A percentile compares a stretch with the other conserved stretches of the same genome.
These are phyloP conservation scores for Paralagenidium karlingii DNA, from an alignment of 352 stramenopile genomes.

Conservation along the genomic window DNA sequence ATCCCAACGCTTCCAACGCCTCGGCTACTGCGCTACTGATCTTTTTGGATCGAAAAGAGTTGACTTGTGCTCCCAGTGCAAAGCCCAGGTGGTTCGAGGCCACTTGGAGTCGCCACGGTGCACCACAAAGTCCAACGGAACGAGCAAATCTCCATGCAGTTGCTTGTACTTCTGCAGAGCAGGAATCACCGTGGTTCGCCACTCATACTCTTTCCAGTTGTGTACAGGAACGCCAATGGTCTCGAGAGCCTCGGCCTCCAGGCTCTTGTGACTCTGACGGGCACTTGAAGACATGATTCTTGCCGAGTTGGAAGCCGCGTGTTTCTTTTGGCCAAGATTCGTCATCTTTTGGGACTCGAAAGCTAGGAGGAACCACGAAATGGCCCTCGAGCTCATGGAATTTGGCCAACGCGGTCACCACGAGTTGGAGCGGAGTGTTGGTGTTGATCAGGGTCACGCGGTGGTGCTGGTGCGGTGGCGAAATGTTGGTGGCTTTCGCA, in stretches of 20 bases:
- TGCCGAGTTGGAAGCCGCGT: slow-evolving; percentile 32
- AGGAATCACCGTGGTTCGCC: slow-evolving; percentile 41
- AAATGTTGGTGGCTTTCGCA: too few relatives aligned
- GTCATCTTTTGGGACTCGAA: too few relatives aligned
- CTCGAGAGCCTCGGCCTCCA: slow-evolving; percentile 15
- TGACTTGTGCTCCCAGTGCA: slow-evolving; percentile 79
- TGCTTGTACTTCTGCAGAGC: slow-evolving; percentile 71
- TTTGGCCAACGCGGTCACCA: slow-evolving; percentile 29
- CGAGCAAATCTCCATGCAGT: slow-evolving; percentile 79
- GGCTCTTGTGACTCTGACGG: too few relatives aligned
- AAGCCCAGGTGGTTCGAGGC: slow-evolving; percentile 71
- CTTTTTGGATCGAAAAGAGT: slow-evolving; percentile 23
- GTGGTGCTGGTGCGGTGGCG: too few relatives aligned
- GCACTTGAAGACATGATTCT: slow-evolving; percentile 11
- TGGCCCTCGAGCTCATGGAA: slow-evolving; percentile 45
- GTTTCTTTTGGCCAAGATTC: slow-evolving; percentile 41
- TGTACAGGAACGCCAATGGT: slow-evolving; percentile 42
- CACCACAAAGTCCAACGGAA: slow-evolving; percentile 88
- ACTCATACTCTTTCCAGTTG: slow-evolving; percentile 44
- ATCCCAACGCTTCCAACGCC: slow-evolving; percentile 80
- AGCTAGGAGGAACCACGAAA: slow-evolving; percentile 39
- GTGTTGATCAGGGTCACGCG: too few relatives aligned
- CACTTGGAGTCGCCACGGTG: slow-evolving; percentile 47
- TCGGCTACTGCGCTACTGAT: slow-evolving; percentile 53
- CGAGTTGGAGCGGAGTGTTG: too few relatives aligned